Conservation (phyloP, 495 filamentous ascomycete genomes). For the Umbilicaria muhlenbergii region DNA sequence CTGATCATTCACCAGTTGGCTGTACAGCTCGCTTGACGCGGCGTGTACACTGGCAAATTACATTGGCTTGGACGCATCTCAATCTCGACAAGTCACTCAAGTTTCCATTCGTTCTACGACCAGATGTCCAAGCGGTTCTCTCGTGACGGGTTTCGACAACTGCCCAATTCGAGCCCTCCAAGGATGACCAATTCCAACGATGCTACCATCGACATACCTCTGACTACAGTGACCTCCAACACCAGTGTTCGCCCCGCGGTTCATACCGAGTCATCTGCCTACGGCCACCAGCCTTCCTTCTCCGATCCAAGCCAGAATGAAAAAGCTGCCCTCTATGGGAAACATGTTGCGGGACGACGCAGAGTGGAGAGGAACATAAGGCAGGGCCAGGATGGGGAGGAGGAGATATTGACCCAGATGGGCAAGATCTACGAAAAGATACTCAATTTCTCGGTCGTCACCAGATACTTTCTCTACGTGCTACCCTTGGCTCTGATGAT, state of each 20-base stretch:
- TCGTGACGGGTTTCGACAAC: conserved; percentile 29
- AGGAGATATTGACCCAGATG: conserved; percentile 55
- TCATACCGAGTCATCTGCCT: conserved; percentile 15
- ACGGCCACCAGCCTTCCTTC: conserved; percentile 7
- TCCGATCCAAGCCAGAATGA: conserved; percentile 8
- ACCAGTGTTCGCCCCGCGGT: conserved; percentile 27
- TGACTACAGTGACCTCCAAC: conserved; percentile 27
- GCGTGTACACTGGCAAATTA: too few relatives aligned
- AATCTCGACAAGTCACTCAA: neutral
- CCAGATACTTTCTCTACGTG: conserved; percentile 80
- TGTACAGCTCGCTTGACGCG: neutral
- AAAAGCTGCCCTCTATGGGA: conserved; percentile 10
- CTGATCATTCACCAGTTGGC: too few relatives aligned
- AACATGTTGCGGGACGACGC: conserved; percentile 43
- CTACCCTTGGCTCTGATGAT: conserved; percentile 60
- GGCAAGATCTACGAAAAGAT: conserved; percentile 79
- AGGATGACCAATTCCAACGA: conserved; percentile 35
- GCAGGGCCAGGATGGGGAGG: conserved; percentile 44
- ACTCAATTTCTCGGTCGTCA: conserved; percentile 69
- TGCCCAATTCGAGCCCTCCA: conserved; percentile 17
- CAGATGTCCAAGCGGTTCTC: conserved; percentile 20
- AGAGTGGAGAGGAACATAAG: conserved; percentile 28
- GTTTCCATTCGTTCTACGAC: neutral
- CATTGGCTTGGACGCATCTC: too few relatives aligned
- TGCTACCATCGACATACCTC: conserved; percentile 43